A percentile compares a stretch with the other conserved stretches of the same genome.
Evolutionary conservation across 2,329 filamentous ascomycete species (phyloP).

Genomic region (Dactylellina drechsleri): DNA sequence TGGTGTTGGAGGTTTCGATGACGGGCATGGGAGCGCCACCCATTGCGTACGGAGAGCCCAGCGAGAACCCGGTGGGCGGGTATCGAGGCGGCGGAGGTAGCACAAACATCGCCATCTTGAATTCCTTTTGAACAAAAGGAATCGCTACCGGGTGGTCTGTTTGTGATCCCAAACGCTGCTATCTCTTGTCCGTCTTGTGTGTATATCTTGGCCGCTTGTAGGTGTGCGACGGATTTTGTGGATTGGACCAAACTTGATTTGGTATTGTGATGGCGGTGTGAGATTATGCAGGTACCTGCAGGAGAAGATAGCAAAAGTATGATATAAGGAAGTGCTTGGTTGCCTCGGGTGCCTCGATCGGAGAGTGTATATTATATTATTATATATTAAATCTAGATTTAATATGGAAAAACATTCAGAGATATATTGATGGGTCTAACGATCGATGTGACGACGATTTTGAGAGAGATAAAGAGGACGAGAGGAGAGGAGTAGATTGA

Average conservation of each 20-base stretch:
- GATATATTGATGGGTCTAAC: neutral
- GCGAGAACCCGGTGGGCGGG: constrained; percentile 75
- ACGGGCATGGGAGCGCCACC: constrained; percentile 76
- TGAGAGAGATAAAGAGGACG: neutral
- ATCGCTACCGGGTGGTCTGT: too few relatives aligned
- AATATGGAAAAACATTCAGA: neutral
- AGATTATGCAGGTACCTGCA: constrained; percentile 40
- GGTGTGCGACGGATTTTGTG: too few relatives aligned
- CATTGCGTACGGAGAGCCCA: constrained; percentile 72
- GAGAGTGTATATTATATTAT: too few relatives aligned
- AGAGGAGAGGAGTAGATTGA: constrained; percentile 13
- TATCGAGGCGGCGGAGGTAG: constrained; percentile 86
- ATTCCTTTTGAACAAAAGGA: neutral
- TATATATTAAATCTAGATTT: too few relatives aligned
- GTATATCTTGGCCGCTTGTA: too few relatives aligned
- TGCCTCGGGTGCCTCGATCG: too few relatives aligned
- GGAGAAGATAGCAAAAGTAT: too few relatives aligned
- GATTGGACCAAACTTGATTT: constrained; percentile 5
- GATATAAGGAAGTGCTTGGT: too few relatives aligned
- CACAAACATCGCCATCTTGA: constrained; percentile 66
- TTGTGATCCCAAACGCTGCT: constrained; percentile 19
- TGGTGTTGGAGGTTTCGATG: constrained; percentile 92
- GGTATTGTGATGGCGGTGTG: constrained; percentile 7
- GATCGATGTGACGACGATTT: too few relatives aligned
- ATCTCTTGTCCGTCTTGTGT: too few relatives aligned